Conservation (phyloP, 73 alveolate species). For the Tetrahymena thermophila region DNA sequence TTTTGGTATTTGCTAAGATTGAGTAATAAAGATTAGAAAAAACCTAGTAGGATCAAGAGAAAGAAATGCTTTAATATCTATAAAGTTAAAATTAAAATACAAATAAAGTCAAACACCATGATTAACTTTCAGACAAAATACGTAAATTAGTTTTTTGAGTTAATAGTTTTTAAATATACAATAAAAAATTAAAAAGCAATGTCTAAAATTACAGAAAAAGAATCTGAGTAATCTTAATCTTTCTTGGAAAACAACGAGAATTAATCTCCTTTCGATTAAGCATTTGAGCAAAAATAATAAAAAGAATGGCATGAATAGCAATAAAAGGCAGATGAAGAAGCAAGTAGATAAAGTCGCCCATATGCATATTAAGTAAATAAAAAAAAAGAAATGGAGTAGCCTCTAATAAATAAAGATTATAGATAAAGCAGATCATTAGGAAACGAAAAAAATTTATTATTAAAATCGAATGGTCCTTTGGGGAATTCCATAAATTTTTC, state of each 20-base stretch:
- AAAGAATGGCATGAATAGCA: neutral
- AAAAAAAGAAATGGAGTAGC: neutral
- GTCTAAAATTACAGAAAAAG: neutral
- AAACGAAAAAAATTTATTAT: neutral
- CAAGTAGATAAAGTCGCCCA: neutral
- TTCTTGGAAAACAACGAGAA: neutral
- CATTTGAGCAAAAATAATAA: neutral
- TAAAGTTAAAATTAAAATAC: neutral
- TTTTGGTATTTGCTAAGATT: neutral
- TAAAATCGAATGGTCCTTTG: neutral
- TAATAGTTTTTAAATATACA: neutral
- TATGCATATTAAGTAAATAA: neutral
- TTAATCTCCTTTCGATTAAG: neutral
- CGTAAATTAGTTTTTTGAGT: neutral
- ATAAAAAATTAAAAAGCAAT: neutral
- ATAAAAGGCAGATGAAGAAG: neutral
- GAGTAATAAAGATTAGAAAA: neutral
- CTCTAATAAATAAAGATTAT: neutral
- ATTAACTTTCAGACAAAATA: neutral
- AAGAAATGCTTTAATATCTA: neutral
- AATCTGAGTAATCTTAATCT: neutral
- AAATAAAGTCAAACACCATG: neutral
- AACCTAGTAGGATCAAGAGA: neutral
- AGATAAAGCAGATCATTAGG: neutral
- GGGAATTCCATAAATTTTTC: neutral